Evolutionary conservation across 2,329 filamentous ascomycete genomes (phyloP).

Genomic region (Hymenoscyphus infarciens): DNA sequence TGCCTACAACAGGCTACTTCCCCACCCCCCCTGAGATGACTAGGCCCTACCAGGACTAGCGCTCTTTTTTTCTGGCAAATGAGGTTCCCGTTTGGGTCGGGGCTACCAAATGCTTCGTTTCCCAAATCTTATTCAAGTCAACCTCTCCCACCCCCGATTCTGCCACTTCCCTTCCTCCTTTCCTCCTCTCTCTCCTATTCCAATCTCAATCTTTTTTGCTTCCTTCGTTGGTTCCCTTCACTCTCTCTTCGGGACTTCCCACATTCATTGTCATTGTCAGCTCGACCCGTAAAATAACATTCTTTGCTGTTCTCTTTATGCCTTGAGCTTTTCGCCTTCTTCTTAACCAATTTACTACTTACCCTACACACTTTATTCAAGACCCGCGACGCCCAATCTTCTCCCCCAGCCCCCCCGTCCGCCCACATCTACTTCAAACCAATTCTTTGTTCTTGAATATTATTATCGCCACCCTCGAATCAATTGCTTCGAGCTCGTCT

Average conservation of each 20-base stretch:
- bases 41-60: too few relatives aligned
- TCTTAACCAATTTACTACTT: conserved; percentile 7
- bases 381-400: conserved; percentile 13
- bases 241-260: not conserved
- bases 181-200: not conserved
- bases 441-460: conserved; percentile 36
- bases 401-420: conserved; percentile 29
- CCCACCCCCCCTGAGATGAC: too few relatives aligned
- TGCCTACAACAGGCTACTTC: too few relatives aligned
- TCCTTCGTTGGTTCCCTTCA: conserved; percentile 7
- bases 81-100: too few relatives aligned
- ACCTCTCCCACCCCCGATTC: conserved; percentile 1
- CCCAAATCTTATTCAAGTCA: not conserved
- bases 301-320: conserved; percentile 24
- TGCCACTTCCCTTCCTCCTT: not conserved
- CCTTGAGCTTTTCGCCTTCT: conserved; percentile 18
- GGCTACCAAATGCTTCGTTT: too few relatives aligned
- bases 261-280: conserved; percentile 5
- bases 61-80: too few relatives aligned
- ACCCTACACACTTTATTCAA: conserved; percentile 23
- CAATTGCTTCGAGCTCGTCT: not conserved
- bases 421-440: conserved; percentile 27
- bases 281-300: conserved; percentile 5
- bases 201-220: conserved; percentile 2
- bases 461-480: conserved; percentile 5